Conservation (phyloP, 2,329 filamentous ascomycete species). For the Xylaria sp. region DNA sequence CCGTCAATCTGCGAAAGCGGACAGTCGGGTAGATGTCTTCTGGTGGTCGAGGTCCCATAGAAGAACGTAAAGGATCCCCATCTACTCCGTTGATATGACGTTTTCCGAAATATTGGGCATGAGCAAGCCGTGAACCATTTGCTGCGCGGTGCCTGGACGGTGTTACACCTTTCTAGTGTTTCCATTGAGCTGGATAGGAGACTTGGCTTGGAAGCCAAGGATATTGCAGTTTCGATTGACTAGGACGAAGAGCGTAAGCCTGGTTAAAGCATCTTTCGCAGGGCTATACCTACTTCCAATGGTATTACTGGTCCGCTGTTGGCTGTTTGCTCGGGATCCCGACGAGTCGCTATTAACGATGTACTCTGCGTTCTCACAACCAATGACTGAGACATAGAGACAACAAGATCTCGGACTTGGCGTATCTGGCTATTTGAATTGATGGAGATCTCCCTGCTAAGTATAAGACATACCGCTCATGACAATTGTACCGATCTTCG, state of each 20-base stretch:
- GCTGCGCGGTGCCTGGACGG: not conserved
- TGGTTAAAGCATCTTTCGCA: not conserved
- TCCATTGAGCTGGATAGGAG: conserved; percentile 25
- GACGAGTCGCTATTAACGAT: not conserved
- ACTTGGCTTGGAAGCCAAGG: conserved; percentile 14
- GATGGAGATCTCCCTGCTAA: conserved; percentile 14
- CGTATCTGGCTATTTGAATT: not conserved
- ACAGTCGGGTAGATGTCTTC: conserved; percentile 19
- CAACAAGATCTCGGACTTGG: not conserved
- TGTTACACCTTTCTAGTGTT: not conserved
- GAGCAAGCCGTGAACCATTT: not conserved
- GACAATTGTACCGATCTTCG: not conserved
- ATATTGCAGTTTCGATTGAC: conserved; percentile 12
- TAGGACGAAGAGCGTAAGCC: not conserved
- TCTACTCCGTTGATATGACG: not conserved
- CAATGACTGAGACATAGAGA: not conserved
- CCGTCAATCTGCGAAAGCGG: conserved; percentile 9
- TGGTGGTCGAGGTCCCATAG: not conserved
- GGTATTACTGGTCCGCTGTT: not conserved
- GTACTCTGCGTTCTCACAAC: not conserved
- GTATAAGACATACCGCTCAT: not conserved
- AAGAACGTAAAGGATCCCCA: conserved; percentile 10
- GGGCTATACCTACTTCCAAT: conserved; percentile 12
- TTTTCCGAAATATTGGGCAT: conserved; percentile 8
- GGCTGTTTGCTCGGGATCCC: not conserved